phyloP scores from a whole-genome alignment of 805 yeast species.

The Zygosaccharomyces bisporus region DNA sequence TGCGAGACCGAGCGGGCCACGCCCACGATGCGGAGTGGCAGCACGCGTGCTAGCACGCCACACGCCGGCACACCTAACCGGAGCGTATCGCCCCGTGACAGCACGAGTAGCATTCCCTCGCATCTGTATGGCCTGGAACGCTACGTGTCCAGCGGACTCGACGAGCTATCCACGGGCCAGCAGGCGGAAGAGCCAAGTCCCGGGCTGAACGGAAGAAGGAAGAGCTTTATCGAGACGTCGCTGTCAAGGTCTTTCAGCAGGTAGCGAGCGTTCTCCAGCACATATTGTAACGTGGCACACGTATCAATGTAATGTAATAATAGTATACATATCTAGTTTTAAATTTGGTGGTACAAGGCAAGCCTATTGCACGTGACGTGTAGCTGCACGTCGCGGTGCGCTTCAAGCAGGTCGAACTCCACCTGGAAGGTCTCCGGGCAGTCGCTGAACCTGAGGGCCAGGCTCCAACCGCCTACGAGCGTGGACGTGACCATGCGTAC shows the following conservation, averaged over 20 bases:
- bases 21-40: neutral
- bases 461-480: too few relatives aligned
- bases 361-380: too few relatives aligned
- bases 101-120: slow-evolving; percentile 22
- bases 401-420: too few relatives aligned
- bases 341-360: too few relatives aligned
- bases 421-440: too few relatives aligned
- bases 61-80: slow-evolving; percentile 14
- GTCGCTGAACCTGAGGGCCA: too few relatives aligned
- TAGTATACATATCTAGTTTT: neutral
- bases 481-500: too few relatives aligned
- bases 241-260: slow-evolving; percentile 5
- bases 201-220: neutral
- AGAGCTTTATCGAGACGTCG: slow-evolving; percentile 7
- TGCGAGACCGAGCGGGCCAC: neutral
- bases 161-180: slow-evolving; percentile 17
- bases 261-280: neutral
- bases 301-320: neutral
- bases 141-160: slow-evolving; percentile 29
- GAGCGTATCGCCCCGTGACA: slow-evolving; percentile 7
- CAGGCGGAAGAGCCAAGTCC: neutral
- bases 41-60: neutral
- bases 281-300: too few relatives aligned
- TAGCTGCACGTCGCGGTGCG: too few relatives aligned
- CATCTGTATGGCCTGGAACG: slow-evolving; percentile 31